Conservation (phyloP, 2,329 filamentous ascomycete genomes). For the Bipolaris cookei region DNA sequence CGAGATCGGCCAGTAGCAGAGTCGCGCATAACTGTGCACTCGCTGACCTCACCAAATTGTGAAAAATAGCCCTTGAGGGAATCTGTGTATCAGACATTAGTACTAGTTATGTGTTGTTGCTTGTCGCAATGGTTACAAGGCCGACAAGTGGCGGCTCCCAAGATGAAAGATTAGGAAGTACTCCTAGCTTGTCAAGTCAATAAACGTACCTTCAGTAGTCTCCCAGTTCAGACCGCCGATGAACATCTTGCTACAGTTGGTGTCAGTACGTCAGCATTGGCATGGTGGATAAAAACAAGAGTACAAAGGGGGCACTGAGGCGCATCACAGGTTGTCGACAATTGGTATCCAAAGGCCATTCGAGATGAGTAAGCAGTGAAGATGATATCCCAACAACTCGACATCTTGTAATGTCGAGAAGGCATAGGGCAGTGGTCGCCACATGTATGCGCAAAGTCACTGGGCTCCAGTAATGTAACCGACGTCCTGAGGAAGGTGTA, state of each 20-base stretch:
- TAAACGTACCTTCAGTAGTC: constrained; percentile 88
- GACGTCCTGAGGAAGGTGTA: not conserved
- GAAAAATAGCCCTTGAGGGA: constrained; percentile 97
- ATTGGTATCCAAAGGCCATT: not conserved
- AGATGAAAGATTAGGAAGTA: not conserved
- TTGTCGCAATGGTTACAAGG: not conserved
- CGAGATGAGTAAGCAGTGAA: not conserved
- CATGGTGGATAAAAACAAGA: not conserved
- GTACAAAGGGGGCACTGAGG: constrained; percentile 3
- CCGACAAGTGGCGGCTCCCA: not conserved
- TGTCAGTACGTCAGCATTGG: constrained; percentile 25
- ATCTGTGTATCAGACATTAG: constrained; percentile 62
- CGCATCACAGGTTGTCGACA: constrained; percentile 18
- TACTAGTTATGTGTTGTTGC: not conserved
- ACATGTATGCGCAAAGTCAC: not conserved
- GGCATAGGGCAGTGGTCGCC: not conserved
- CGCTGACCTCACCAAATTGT: constrained; percentile 94
- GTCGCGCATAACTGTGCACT: constrained; percentile 99
- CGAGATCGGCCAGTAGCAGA: constrained; percentile 90
- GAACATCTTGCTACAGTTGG: constrained; percentile 86
- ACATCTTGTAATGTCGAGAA: not conserved
- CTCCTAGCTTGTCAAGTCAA: not conserved
- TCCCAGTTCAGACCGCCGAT: constrained; percentile 99
- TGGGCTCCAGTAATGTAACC: not conserved
- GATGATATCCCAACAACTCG: not conserved